phyloP scores from a whole-genome alignment of 1,284 basidiomycete species.

The Ceratobasidium sp. region DNA sequence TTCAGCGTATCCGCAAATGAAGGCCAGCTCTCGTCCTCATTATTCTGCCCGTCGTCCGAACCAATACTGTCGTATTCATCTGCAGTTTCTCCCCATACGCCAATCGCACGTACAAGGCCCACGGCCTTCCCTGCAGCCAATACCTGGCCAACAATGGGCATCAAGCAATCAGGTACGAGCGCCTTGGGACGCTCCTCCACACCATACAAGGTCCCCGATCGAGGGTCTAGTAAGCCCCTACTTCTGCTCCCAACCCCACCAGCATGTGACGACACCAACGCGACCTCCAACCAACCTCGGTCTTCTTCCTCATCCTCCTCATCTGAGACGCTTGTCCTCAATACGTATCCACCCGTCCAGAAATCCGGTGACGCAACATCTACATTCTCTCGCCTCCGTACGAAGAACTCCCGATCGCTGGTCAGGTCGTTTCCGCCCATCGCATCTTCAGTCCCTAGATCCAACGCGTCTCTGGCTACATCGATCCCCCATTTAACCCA shows the following conservation, averaged over 20 bases:
- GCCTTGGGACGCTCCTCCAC: slow-evolving; percentile 53
- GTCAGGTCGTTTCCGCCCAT: slow-evolving; percentile 6
- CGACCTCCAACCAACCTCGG: slow-evolving; percentile 24
- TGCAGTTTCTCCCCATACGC: slow-evolving; percentile 48
- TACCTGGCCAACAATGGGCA: slow-evolving; percentile 69
- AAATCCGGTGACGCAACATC: slow-evolving; percentile 79
- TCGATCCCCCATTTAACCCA: slow-evolving; percentile 86
- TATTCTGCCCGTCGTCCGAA: slow-evolving; percentile 37
- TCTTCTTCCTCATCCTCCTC: slow-evolving; percentile 56
- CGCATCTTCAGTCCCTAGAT: slow-evolving; percentile 49
- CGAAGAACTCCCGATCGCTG: slow-evolving; percentile 78
- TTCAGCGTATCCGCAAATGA: slow-evolving; percentile 54
- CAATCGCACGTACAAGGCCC: slow-evolving; percentile 73
- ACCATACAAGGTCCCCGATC: slow-evolving; percentile 16
- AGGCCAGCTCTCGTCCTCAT: slow-evolving; percentile 58
- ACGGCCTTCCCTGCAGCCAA: slow-evolving; percentile 83
- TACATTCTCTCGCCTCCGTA: slow-evolving; percentile 76
- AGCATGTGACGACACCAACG: slow-evolving; percentile 19
- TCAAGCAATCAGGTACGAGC: slow-evolving; percentile 73
- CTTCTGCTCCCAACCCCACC: slow-evolving; percentile 15
- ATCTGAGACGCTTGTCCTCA: slow-evolving; percentile 61
- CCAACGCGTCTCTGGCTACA: slow-evolving; percentile 59
- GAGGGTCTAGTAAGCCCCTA: slow-evolving; percentile 10
- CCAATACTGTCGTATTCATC: slow-evolving; percentile 23
- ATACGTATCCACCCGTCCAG: slow-evolving; percentile 80